Evolutionary conservation across 345 rosid genomes (phyloP).

Genomic region (Boechera retrofracta): DNA sequence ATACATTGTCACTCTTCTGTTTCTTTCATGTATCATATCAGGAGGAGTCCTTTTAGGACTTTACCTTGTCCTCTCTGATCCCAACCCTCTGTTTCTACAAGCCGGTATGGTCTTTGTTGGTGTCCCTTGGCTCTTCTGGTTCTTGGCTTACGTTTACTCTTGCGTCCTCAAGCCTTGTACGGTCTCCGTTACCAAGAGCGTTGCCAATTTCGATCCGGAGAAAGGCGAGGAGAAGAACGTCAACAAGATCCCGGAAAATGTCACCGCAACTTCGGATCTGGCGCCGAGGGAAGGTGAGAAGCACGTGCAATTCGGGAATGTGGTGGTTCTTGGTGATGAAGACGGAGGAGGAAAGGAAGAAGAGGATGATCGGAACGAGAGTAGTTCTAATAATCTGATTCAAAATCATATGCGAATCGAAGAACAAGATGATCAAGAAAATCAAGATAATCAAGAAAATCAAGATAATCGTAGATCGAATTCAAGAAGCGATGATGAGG

Average conservation of each 20-base stretch:
- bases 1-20: slow-evolving; percentile 48
- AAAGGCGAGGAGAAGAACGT: slow-evolving; percentile 22
- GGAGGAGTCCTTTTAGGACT: slow-evolving; percentile 65
- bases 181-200: slow-evolving; percentile 15
- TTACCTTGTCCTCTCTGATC: slow-evolving; percentile 51
- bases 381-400: slow-evolving; percentile 31
- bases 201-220: slow-evolving; percentile 34
- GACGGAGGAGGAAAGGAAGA: not conserved
- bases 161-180: slow-evolving; percentile 51
- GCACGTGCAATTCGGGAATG: slow-evolving; percentile 60
- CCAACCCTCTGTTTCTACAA: slow-evolving; percentile 51
- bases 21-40: slow-evolving; percentile 53
- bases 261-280: slow-evolving; percentile 17
- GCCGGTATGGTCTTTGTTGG: slow-evolving; percentile 60
- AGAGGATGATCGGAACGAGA: slow-evolving; percentile 9
- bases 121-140: slow-evolving; percentile 80
- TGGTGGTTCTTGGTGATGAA: slow-evolving; percentile 48
- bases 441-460: not conserved
- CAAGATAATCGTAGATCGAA: slow-evolving; percentile 15
- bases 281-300: slow-evolving; percentile 41
- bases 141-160: slow-evolving; percentile 56
- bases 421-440: slow-evolving; percentile 1
- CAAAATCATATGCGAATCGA: slow-evolving; percentile 20
- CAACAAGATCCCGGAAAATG: slow-evolving; percentile 4
- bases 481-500: slow-evolving; percentile 39